Conservation (phyloP, 495 filamentous ascomycete genomes). For the Neurospora sp. region DNA sequence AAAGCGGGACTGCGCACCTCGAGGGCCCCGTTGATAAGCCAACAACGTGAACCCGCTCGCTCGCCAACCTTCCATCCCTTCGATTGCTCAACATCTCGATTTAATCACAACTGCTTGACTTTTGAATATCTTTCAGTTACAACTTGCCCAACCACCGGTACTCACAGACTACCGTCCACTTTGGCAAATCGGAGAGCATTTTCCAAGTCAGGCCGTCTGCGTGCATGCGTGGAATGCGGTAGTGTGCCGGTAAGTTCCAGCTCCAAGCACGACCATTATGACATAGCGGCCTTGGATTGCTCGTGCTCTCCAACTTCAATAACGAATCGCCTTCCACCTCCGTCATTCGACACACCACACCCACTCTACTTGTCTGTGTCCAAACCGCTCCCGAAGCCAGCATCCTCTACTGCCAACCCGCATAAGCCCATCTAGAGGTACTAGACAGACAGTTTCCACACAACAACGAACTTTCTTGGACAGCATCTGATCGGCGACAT, state of each 20-base stretch:
- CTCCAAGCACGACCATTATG: not conserved
- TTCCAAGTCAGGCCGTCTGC: not conserved
- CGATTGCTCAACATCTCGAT: not conserved
- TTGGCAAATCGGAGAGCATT: not conserved
- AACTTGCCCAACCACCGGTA: not conserved
- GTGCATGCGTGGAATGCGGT: not conserved
- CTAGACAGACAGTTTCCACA: not conserved
- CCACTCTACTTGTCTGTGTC: not conserved
- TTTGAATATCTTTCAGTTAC: not conserved
- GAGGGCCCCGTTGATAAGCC: not conserved
- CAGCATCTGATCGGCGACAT: not conserved
- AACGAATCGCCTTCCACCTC: not conserved
- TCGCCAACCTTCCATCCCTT: not conserved
- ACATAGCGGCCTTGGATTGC: not conserved
- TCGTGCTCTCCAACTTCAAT: not conserved
- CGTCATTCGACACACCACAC: not conserved
- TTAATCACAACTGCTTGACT: not conserved
- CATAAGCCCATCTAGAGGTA: not conserved
- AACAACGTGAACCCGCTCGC: not conserved
- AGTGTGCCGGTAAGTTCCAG: not conserved
- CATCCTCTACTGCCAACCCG: not conserved
- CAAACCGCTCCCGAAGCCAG: not conserved
- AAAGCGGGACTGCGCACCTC: not conserved
- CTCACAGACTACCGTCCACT: not conserved
- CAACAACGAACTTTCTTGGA: not conserved